Evolutionary conservation across 176 grass and related monocot species (phyloP).

Genomic region (Pharus latifolius): DNA sequence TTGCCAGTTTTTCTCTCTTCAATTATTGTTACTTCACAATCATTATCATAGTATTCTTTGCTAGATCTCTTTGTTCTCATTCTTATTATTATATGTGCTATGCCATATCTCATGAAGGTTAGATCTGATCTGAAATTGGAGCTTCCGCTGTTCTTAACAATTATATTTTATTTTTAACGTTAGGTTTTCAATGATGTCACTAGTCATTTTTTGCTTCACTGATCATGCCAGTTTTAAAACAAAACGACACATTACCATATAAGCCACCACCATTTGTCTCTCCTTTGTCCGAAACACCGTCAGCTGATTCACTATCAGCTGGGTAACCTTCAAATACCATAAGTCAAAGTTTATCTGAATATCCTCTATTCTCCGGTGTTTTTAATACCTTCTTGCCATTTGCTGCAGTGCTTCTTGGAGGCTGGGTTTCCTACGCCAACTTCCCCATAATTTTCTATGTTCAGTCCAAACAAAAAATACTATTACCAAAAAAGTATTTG

Average conservation of each 20-base stretch:
- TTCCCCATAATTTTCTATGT: constrained; percentile 71
- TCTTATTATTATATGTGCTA: no score
- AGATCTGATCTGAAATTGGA: no score
- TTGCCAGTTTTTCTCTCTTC: no score
- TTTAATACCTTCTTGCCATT: constrained; percentile 16
- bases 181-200: not conserved
- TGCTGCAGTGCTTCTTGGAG: constrained; percentile 48
- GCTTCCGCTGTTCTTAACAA: no score
- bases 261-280: constrained; percentile 34
- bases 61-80: no score
- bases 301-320: constrained; percentile 28
- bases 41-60: no score
- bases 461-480: constrained; percentile 57
- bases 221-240: constrained; percentile 63
- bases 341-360: not conserved
- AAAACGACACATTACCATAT: constrained; percentile 72
- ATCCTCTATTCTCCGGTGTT: not conserved
- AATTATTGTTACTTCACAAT: no score
- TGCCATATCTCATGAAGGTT: no score
- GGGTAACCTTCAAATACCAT: constrained; percentile 34
- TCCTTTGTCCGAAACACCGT: constrained; percentile 47
- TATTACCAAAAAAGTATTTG: constrained; percentile 58
- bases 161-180: constrained; percentile 1
- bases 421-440: constrained; percentile 47
- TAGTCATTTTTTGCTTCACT: constrained; percentile 10